Conservation (phyloP, 257 asterid genomes). For the Nicotiana tabacum region DNA sequence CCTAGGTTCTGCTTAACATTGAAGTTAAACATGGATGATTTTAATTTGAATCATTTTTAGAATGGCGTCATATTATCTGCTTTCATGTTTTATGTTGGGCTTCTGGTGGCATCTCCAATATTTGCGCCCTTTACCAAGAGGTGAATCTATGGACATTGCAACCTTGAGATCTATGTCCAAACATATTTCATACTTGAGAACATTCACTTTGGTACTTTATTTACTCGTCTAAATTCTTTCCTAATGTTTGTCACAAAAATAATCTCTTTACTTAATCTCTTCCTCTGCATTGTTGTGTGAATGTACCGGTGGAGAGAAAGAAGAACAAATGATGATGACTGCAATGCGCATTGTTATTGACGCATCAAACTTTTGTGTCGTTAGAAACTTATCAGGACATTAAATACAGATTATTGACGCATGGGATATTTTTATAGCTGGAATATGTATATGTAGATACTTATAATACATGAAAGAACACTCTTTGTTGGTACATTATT, state of each 20-base stretch:
- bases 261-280: too few relatives aligned
- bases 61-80: conserved; percentile 94
- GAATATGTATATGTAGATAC: background rate
- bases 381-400: background rate
- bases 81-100: conserved; percentile 72
- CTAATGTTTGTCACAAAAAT: too few relatives aligned
- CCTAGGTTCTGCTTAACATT: background rate
- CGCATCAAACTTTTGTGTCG: background rate
- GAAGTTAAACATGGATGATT: conserved; percentile 57
- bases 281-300: too few relatives aligned
- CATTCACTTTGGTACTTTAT: background rate
- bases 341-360: too few relatives aligned
- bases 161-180: background rate
- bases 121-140: conserved; percentile 72
- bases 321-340: too few relatives aligned
- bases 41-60: conserved; percentile 73
- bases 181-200: background rate
- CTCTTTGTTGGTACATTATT: background rate
- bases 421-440: background rate
- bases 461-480: background rate
- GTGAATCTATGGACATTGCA: conserved; percentile 25
- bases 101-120: conserved; percentile 89
- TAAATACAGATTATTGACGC: background rate
- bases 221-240: background rate
- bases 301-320: too few relatives aligned